Evolutionary conservation across 345 rosid genomes (phyloP).

Genomic region (Aurinia saxatilis): DNA sequence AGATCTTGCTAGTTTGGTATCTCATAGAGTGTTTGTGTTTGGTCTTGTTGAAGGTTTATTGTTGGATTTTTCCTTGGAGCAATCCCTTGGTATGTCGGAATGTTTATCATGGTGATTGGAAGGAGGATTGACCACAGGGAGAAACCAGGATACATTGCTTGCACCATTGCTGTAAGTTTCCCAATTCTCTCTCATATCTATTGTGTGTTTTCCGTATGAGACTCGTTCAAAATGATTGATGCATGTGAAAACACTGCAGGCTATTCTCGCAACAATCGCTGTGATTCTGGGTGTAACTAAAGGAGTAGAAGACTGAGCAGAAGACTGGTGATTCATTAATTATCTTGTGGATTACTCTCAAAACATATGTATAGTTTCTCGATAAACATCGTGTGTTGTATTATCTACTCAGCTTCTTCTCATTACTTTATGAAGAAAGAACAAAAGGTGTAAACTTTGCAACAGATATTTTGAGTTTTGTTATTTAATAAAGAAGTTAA

Average conservation of each 20-base stretch:
- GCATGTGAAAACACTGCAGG: slow-evolving; percentile 40
- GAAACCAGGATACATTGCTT: slow-evolving; percentile 91
- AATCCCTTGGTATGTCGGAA: slow-evolving; percentile 86
- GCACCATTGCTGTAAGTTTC: slow-evolving; percentile 67
- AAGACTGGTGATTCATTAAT: slow-evolving; percentile 34
- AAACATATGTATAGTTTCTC: slow-evolving; percentile 26
- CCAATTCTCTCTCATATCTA: not conserved
- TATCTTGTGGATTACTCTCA: not conserved
- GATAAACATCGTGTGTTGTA: not conserved
- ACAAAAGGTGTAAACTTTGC: not conserved
- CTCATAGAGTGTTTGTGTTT: not conserved
- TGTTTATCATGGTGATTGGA: slow-evolving; percentile 50
- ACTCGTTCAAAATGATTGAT: not conserved
- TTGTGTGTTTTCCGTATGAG: not conserved
- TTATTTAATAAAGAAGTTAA: not conserved
- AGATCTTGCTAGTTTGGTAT: not conserved
- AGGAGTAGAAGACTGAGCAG: slow-evolving; percentile 41
- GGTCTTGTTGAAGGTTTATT: slow-evolving; percentile 49
- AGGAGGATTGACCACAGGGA: slow-evolving; percentile 72
- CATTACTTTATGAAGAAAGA: not conserved
- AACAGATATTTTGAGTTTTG: not conserved
- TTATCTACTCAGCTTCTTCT: not conserved
- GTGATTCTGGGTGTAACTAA: slow-evolving; percentile 60
- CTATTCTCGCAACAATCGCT: slow-evolving; percentile 64
- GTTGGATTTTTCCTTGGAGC: slow-evolving; percentile 78